A percentile compares a stretch with the other conserved stretches of the same genome.
These are phyloP conservation scores for Neonothopanus nambi DNA, from an alignment of 1,284 basidiomycete species.

Conservation along the genomic window DNA sequence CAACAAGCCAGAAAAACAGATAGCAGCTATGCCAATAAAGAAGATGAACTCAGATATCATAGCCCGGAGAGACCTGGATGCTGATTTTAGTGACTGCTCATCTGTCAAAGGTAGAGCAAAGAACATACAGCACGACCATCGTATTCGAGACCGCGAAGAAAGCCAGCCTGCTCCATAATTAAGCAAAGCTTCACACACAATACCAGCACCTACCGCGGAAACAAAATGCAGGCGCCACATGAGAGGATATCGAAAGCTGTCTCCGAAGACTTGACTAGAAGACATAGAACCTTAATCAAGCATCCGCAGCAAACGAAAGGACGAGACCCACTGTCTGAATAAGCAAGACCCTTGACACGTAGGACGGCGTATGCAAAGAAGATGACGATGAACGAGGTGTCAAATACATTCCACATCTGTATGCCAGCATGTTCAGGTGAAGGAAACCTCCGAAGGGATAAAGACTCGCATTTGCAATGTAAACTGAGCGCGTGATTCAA, in stretches of 20 bases:
- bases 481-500: conserved; percentile 49
- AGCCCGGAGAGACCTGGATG: conserved; percentile 63
- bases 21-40: conserved; percentile 80
- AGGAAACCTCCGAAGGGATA: background rate
- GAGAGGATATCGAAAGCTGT: conserved; percentile 82
- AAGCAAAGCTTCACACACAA: conserved; percentile 9
- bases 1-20: conserved; percentile 86
- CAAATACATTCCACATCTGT: conserved; percentile 88
- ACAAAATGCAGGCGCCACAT: conserved; percentile 84
- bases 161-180: conserved; percentile 51
- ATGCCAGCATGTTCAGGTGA: background rate
- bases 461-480: conserved; percentile 71
- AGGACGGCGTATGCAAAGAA: conserved; percentile 71
- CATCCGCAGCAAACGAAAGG: background rate
- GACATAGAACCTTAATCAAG: background rate
- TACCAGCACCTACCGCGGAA: conserved; percentile 62
- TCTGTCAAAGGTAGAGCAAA: background rate
- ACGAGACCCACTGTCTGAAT: conserved; percentile 49
- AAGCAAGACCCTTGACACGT: conserved; percentile 63
- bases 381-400: conserved; percentile 74
- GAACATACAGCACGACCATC: conserved; percentile 72
- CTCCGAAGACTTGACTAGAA: conserved; percentile 55
- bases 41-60: conserved; percentile 81
- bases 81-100: background rate
- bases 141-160: conserved; percentile 87